Percentiles rank a stretch among this genome's conserved stretches.
These are phyloP conservation scores for Rhodotorula sphaerocarpa DNA, from an alignment of 768 basidiomycete species.

Conservation along the genomic window DNA sequence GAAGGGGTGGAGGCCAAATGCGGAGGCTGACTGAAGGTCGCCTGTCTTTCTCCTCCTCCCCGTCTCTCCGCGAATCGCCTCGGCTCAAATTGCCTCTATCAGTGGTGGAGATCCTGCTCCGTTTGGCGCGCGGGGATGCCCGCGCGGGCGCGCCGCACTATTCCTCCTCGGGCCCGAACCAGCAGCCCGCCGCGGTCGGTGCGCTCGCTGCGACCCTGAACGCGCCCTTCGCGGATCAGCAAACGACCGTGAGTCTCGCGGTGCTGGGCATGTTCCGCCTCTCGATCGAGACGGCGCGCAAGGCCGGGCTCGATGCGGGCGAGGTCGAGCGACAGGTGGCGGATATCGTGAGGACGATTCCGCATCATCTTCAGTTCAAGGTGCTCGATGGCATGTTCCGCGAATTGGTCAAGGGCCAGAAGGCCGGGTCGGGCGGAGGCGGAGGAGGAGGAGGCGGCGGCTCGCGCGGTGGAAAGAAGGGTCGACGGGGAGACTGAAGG, in stretches of 20 bases:
- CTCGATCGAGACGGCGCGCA: conserved; percentile 69
- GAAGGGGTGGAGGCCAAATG: no score
- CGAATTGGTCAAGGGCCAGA: conserved; percentile 14
- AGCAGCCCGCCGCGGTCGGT: conserved; percentile 29
- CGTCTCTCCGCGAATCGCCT: neutral
- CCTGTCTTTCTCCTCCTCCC: neutral
- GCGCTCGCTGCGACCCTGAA: conserved; percentile 44
- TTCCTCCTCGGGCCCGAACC: conserved; percentile 44
- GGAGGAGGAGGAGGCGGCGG: neutral
- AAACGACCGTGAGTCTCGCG: conserved; percentile 88
- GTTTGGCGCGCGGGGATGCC: conserved; percentile 84
- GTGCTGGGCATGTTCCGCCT: conserved; percentile 85
- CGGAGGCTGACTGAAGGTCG: conserved; percentile 2
- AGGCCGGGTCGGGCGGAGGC: neutral
- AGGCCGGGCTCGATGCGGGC: conserved; percentile 53
- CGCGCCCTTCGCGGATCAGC: conserved; percentile 74
- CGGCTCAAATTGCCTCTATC: neutral
- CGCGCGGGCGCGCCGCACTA: conserved; percentile 53
- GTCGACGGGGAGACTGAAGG: neutral
- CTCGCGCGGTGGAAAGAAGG: neutral
- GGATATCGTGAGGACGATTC: conserved; percentile 82
- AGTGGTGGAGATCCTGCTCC: conserved; percentile 81
- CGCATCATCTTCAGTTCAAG: conserved; percentile 77
- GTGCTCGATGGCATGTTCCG: conserved; percentile 83
- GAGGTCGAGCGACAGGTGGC: conserved; percentile 68